Percentiles rank a stretch among this genome's conserved stretches.
These are phyloP conservation scores for Paramarasmius palmivorus DNA, from an alignment of 1,284 basidiomycete species.

Conservation along the genomic window DNA sequence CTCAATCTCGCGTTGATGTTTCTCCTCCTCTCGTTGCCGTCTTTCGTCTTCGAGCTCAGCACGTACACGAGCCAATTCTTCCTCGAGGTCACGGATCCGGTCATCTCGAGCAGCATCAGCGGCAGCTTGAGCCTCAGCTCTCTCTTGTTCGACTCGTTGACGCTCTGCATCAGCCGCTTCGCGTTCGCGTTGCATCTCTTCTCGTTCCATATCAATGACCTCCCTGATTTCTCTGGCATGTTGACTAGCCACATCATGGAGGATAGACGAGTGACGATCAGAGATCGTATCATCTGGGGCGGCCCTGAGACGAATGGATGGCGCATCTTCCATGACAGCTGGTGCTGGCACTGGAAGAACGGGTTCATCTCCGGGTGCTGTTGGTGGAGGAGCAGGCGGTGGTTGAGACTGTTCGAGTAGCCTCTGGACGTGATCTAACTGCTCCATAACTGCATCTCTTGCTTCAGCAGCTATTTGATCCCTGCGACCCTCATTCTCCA, in stretches of 20 bases:
- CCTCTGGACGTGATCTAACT: constrained; percentile 48
- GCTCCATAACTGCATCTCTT: constrained; percentile 48
- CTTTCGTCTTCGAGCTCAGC: constrained; percentile 47
- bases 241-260: constrained; percentile 50
- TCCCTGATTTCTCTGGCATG: constrained; percentile 59
- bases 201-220: constrained; percentile 58
- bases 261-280: neutral
- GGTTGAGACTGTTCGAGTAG: constrained; percentile 41
- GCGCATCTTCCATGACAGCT: neutral
- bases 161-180: constrained; percentile 47
- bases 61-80: constrained; percentile 57
- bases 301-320: too few relatives aligned
- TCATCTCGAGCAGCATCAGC: constrained; percentile 52
- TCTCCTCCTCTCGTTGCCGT: constrained; percentile 53
- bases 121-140: constrained; percentile 39
- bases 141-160: too few relatives aligned
- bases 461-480: constrained; percentile 53
- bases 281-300: too few relatives aligned
- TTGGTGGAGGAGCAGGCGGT: constrained; percentile 13
- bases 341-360: neutral
- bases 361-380: neutral
- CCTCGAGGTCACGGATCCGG: constrained; percentile 59
- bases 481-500: constrained; percentile 56
- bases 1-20: constrained; percentile 53
- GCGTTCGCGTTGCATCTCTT: constrained; percentile 53